Base-by-base conservation (phyloP, 345 rosid species). In the Microthlaspi erraticum region DNA sequence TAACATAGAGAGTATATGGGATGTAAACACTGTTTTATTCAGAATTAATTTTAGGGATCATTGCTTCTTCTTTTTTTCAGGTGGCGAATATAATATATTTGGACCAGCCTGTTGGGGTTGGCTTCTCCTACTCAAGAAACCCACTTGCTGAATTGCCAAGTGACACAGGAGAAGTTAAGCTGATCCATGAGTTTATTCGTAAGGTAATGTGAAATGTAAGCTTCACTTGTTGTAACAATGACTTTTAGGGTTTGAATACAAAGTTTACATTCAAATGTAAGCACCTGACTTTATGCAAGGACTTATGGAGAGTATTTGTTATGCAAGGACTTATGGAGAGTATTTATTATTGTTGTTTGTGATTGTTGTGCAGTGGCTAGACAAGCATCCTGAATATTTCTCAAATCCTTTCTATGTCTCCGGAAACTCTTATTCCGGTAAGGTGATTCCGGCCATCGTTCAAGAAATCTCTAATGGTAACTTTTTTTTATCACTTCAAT, bases 51-150 rank as follows among this genome's bases (percentile, higher is more conserved):
- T 45, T 26, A 2, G 17, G 44, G 67, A 19, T 53, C 69, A 33
- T 84, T 87, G 62, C 70, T 83, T 2, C n/a, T n/a, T n/a, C n/a
- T n/a, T 5, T 60, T 39, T 51, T 37, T 73, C 58, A 84, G 88
- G 86, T 78, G 14, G 78, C 92, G 2, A 88, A 82, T 82, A 76
- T 88, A 59, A 82, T 86, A 45, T 85, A 86, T 71, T 64, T 88
- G 19, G 93, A 88, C 79, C 73, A 82, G 29, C 96, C 93, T 5
- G 86, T 83, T 8, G 88, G 92, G 26, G 80, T 88, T 29, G 93
- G 91, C 26, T 88, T 86, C 82, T 90, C 93, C 8, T 90, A 81
- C 49, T 75, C 90, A 36, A 72, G 56, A 73, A 78, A 74, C 52
- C 29, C 39, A 6, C 12, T 34, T 31, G 86, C 86, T 37, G 64